phyloP scores from a whole-genome alignment of 345 rosid genomes.

The Eucalyptus melliodora region DNA sequence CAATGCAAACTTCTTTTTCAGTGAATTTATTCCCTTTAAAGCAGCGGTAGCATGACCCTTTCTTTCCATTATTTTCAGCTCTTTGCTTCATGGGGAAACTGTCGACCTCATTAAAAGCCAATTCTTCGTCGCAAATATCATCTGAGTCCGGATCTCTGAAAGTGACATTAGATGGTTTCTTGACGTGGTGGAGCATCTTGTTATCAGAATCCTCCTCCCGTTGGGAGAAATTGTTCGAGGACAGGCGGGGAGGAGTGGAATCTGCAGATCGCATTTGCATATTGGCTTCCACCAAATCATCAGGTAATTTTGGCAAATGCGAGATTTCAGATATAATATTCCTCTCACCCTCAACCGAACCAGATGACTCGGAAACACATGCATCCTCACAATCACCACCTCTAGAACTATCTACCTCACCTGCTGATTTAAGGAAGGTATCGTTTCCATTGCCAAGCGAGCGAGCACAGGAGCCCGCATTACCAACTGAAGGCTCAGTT shows the following conservation, averaged over 20 bases:
- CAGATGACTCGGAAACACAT: background rate
- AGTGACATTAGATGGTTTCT: slow-evolving; percentile 34
- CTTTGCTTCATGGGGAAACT: slow-evolving; percentile 10
- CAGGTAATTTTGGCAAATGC: background rate
- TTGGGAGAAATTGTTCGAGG: slow-evolving; percentile 21
- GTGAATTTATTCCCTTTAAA: slow-evolving; percentile 45
- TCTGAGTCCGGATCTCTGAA: slow-evolving; percentile 37
- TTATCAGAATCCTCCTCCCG: slow-evolving; percentile 14
- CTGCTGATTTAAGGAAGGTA: background rate
- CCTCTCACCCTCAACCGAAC: background rate
- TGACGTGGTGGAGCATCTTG: slow-evolving; percentile 13
- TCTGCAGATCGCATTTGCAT: slow-evolving; percentile 4
- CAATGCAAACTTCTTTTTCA: slow-evolving; percentile 73
- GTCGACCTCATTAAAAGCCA: slow-evolving; percentile 1
- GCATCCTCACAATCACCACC: background rate
- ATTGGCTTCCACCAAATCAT: background rate
- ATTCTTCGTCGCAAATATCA: slow-evolving; percentile 18
- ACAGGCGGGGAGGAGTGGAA: slow-evolving; percentile 5
- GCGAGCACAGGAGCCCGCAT: background rate
- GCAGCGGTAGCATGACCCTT: slow-evolving; percentile 76
- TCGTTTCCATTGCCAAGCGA: background rate
- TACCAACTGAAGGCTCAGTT: background rate
- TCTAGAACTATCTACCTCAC: background rate
- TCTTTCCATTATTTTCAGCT: slow-evolving; percentile 55
- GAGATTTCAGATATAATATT: background rate